These are phyloP conservation scores for Emericellopsis cladophorae DNA, from an alignment of 2,329 filamentous ascomycete species.

Conservation along the genomic window DNA sequence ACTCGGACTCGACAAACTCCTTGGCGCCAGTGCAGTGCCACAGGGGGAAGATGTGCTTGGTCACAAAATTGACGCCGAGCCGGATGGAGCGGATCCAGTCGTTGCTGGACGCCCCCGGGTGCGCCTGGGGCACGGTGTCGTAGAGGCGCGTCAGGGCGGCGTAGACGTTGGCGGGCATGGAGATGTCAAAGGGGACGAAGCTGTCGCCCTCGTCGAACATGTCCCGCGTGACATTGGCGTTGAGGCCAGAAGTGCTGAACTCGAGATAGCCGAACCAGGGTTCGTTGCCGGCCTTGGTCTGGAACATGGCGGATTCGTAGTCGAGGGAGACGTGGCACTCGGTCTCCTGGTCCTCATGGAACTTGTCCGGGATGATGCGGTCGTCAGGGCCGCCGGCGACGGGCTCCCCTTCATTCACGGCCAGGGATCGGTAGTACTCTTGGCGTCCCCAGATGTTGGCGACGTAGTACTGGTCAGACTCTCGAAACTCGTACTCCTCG, in stretches of 20 bases:
- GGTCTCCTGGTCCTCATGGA: conserved; percentile 7
- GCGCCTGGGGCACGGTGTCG: conserved; percentile 13
- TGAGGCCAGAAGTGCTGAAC: conserved; percentile 14
- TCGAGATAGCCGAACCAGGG: conserved; percentile 18
- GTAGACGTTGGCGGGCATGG: conserved; percentile 18
- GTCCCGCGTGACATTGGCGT: conserved; percentile 10
- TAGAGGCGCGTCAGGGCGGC: conserved; percentile 15
- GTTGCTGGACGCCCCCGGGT: conserved; percentile 11
- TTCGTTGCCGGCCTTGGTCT: conserved; percentile 22
- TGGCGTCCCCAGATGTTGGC: conserved; percentile 28
- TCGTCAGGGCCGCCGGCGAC: conserved; percentile 7
- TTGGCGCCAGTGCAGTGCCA: conserved; percentile 27
- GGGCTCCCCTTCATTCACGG: conserved; percentile 6
- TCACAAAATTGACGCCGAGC: conserved; percentile 23
- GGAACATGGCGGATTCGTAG: conserved; percentile 26
- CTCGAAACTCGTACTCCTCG: conserved; percentile 13
- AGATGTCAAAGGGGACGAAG: conserved; percentile 16
- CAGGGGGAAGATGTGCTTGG: conserved; percentile 20
- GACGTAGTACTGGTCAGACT: conserved; percentile 30
- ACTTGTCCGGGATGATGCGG: conserved; percentile 9
- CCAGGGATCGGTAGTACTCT: conserved; percentile 22
- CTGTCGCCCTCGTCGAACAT: conserved; percentile 10
- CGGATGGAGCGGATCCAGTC: conserved; percentile 17
- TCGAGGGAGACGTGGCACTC: conserved; percentile 25
- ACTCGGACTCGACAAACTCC: conserved; percentile 16